phyloP scores from a whole-genome alignment of 1,139 yeast species.

The Suhomyces taliae region DNA sequence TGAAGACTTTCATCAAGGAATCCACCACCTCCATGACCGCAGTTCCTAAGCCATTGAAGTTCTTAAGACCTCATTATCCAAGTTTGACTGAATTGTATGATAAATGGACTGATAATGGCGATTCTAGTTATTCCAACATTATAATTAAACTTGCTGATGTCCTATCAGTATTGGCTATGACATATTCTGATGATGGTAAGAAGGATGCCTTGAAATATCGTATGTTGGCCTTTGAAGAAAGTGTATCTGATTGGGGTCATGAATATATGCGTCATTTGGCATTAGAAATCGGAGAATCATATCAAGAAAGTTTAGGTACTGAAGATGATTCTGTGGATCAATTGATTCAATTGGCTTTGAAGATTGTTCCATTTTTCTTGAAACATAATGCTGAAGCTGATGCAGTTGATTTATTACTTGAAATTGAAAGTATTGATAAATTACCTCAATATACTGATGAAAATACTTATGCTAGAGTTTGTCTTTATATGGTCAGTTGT shows the following conservation, averaged over 20 bases:
- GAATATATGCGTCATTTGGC: conserved; percentile 96
- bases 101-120: conserved; percentile 56
- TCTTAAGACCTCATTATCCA: conserved; percentile 84
- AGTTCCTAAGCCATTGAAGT: conserved; percentile 96
- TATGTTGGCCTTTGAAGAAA: conserved; percentile 59
- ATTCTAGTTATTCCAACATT: conserved; percentile 16
- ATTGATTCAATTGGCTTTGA: conserved; percentile 65
- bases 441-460: conserved; percentile 84
- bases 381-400: conserved; percentile 98
- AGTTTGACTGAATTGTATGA: conserved; percentile 63
- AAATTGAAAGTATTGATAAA: conserved; percentile 82
- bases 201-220: conserved; percentile 83
- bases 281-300: conserved; percentile 88
- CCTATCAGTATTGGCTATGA: conserved; percentile 92
- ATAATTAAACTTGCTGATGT: conserved; percentile 64
- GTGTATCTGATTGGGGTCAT: conserved; percentile 93
- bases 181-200: conserved; percentile 82
- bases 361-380: conserved; percentile 85
- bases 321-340: conserved; percentile 45
- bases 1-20: conserved; percentile 80
- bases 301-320: conserved; percentile 63
- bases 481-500: conserved; percentile 92
- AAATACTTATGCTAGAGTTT: conserved; percentile 81
- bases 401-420: conserved; percentile 90
- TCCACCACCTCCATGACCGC: conserved; percentile 99